Conservation (phyloP, 1,284 basidiomycete genomes). For the Phellinidium pouzarii region DNA sequence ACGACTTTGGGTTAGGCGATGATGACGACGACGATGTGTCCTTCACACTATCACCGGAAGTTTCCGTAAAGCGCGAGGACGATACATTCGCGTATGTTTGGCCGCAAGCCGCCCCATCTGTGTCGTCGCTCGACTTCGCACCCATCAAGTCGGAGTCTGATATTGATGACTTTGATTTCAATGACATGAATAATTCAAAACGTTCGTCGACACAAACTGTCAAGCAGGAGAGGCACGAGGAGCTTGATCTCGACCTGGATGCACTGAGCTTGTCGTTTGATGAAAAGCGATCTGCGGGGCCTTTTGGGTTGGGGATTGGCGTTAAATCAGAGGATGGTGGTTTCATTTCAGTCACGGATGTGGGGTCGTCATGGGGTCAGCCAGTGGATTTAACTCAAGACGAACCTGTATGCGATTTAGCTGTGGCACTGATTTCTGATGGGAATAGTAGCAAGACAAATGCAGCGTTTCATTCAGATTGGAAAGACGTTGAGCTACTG, state of each 20-base stretch:
- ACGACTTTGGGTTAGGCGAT: conserved; percentile 33
- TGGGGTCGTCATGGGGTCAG: conserved; percentile 9
- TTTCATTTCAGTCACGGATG: not conserved
- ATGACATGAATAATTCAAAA: conserved; percentile 39
- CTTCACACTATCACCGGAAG: conserved; percentile 21
- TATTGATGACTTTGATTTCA: conserved; percentile 30
- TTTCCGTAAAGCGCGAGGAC: conserved; percentile 10
- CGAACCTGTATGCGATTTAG: not conserved
- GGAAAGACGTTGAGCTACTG: conserved; percentile 43
- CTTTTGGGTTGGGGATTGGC: conserved; percentile 23
- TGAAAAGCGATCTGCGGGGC: conserved; percentile 24
- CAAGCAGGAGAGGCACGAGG: conserved; percentile 37
- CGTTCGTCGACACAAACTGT: conserved; percentile 28
- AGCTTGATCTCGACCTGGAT: conserved; percentile 28
- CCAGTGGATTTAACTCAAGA: conserved; percentile 12
- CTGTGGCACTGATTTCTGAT: not conserved
- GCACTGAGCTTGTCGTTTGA: conserved; percentile 24
- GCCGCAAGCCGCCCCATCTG: conserved; percentile 12
- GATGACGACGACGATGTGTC: conserved; percentile 21
- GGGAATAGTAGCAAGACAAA: not conserved
- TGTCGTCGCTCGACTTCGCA: conserved; percentile 23
- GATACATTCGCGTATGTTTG: conserved; percentile 8
- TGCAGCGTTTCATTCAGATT: conserved; percentile 25
- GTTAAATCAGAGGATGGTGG: conserved; percentile 15
- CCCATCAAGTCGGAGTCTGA: conserved; percentile 57